Percentiles rank a stretch among this genome's conserved stretches.
These are phyloP conservation scores for Quercus rubra DNA, from an alignment of 306 rosid species.

Conservation along the genomic window DNA sequence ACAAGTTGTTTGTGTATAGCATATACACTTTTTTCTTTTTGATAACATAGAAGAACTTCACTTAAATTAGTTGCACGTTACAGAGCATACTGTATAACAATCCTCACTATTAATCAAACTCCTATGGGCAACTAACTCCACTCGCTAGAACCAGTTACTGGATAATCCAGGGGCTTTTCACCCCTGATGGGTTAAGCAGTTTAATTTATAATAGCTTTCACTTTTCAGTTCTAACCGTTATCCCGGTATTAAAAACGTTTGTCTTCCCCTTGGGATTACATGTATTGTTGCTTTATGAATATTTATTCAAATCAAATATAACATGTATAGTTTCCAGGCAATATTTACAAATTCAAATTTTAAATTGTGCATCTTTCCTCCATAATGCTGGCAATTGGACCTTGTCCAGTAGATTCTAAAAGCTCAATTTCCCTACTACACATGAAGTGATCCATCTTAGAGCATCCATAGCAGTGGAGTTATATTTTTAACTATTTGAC, in stretches of 20 bases:
- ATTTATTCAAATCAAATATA: neutral
- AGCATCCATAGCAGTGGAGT: too few species aligned
- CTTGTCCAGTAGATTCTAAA: neutral
- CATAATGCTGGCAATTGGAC: neutral
- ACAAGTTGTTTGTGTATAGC: constrained; percentile 27
- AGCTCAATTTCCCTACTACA: neutral
- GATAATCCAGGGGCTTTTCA: too few species aligned
- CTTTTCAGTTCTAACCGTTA: neutral
- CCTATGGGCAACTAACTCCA: too few species aligned
- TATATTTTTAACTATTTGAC: too few species aligned
- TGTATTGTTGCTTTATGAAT: neutral
- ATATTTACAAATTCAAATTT: neutral
- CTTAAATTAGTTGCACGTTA: too few species aligned
- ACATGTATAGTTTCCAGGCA: neutral
- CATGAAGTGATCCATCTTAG: neutral
- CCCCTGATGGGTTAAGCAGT: too few species aligned
- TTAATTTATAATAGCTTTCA: neutral
- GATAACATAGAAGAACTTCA: too few species aligned
- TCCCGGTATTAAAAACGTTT: constrained; percentile 19
- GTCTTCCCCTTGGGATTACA: neutral
- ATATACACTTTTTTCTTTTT: constrained; percentile 6
- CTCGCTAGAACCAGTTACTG: too few species aligned
- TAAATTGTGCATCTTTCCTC: neutral
- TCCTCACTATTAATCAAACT: too few species aligned
- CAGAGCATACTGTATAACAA: too few species aligned